A percentile compares a stretch with the other conserved stretches of the same genome.
Conservation (phyloP, 345 rosid species). For the Rhodomyrtus tomentosa region DNA sequence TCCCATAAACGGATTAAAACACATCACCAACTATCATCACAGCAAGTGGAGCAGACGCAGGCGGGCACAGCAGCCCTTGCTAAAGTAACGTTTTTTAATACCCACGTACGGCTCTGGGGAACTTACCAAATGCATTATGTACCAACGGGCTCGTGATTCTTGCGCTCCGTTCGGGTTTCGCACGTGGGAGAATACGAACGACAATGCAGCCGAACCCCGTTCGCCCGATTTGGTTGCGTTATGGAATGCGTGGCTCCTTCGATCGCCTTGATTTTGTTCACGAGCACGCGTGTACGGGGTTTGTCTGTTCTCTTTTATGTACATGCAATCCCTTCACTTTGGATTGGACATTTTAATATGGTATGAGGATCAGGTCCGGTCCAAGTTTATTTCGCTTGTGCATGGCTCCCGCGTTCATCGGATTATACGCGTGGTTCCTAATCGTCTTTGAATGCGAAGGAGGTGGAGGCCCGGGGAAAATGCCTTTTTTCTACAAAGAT, state of each 20-base stretch:
- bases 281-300: accelerated
- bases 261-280: not conserved
- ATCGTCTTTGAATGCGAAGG: not conserved
- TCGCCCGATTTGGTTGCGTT: not conserved
- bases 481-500: accelerated
- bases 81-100: not conserved
- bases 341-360: accelerated
- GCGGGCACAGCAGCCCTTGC: not conserved
- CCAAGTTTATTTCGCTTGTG: not conserved
- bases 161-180: not conserved
- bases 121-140: not conserved
- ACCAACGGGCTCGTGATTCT: not conserved
- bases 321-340: accelerated
- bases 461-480: not conserved
- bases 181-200: not conserved
- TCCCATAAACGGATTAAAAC: not conserved
- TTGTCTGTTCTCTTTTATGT: not conserved
- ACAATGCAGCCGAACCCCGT: accelerated
- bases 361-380: accelerated
- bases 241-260: not conserved
- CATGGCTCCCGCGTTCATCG: accelerated
- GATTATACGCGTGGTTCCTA: accelerated
- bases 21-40: not conserved
- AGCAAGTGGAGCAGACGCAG: not conserved
- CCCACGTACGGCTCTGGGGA: not conserved